phyloP scores from a whole-genome alignment of 2,329 filamentous ascomycete genomes.

The Botrytis paeoniae region DNA sequence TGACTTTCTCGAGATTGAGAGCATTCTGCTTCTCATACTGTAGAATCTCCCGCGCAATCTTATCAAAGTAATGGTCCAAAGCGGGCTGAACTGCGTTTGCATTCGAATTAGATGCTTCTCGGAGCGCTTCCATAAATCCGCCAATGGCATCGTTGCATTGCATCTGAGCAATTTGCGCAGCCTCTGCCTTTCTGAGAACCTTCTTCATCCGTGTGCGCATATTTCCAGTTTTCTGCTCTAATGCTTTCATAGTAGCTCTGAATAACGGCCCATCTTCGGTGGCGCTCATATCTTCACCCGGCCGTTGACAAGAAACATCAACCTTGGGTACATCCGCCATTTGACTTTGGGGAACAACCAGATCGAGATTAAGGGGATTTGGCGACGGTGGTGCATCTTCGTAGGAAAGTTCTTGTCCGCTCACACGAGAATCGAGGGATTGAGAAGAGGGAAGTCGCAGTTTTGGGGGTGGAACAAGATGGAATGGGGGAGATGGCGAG shows the following conservation, averaged over 20 bases:
- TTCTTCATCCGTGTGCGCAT: conserved; percentile 96
- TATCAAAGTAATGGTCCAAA: conserved; percentile 96
- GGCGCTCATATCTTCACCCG: conserved; percentile 78
- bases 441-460: conserved; percentile 82
- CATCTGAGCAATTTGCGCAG: conserved; percentile 73
- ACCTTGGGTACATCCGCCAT: conserved; percentile 61
- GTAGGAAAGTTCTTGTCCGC: conserved; percentile 57
- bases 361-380: conserved; percentile 42
- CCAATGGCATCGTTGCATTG: conserved; percentile 83
- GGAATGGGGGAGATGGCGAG: conserved; percentile 69
- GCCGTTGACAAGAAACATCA: conserved; percentile 81
- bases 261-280: conserved; percentile 94
- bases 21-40: conserved; percentile 83
- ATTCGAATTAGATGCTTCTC: conserved; percentile 85
- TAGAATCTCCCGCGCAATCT: conserved; percentile 88
- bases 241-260: conserved; percentile 90
- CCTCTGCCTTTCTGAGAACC: conserved; percentile 89
- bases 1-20: conserved; percentile 79
- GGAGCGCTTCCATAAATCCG: conserved; percentile 79
- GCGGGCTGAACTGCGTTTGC: conserved; percentile 96
- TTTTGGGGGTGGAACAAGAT: conserved; percentile 69
- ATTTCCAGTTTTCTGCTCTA: conserved; percentile 94
- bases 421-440: conserved; percentile 79
- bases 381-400: conserved; percentile 59
- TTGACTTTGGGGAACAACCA: conserved; percentile 17